Conservation (phyloP, 306 rosid genomes). For the Casuarina equisetifolia region DNA sequence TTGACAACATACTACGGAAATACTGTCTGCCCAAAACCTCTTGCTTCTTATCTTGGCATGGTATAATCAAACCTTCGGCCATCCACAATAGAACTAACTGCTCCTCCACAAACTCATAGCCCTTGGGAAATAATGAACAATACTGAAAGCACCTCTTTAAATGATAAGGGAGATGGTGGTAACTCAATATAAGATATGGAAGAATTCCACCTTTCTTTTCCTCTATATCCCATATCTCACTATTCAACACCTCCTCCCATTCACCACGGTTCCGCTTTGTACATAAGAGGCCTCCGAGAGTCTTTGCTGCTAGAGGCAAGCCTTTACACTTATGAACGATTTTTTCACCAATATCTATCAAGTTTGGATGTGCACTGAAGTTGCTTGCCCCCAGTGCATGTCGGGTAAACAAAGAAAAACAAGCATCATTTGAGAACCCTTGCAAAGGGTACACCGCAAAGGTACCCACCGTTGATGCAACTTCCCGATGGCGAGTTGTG, state of each 20-base stretch:
- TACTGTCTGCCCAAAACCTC: neutral
- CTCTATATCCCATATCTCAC: constrained; percentile 1
- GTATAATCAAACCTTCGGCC: neutral
- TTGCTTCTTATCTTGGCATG: neutral
- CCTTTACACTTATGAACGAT: neutral
- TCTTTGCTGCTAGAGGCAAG: constrained; percentile 10
- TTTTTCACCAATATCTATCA: neutral
- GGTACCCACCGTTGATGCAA: constrained; percentile 12
- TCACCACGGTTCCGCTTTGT: neutral
- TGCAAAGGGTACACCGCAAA: neutral
- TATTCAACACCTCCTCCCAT: neutral
- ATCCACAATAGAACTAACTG: neutral
- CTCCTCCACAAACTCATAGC: neutral
- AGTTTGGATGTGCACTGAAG: neutral
- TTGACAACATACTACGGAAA: neutral
- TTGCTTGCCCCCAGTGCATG: constrained; percentile 8
- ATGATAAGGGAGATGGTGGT: constrained; percentile 2
- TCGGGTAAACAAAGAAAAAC: constrained; percentile 1
- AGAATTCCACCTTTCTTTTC: neutral
- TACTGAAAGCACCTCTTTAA: constrained; percentile 20
- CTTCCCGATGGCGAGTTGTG: constrained; percentile 5
- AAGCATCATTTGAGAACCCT: neutral
- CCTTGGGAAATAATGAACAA: constrained; percentile 16
- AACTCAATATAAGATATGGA: constrained; percentile 17
- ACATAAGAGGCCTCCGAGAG: constrained; percentile 9